Evolutionary conservation across 345 rosid genomes (phyloP).

Genomic region (Carallia brachiata): DNA sequence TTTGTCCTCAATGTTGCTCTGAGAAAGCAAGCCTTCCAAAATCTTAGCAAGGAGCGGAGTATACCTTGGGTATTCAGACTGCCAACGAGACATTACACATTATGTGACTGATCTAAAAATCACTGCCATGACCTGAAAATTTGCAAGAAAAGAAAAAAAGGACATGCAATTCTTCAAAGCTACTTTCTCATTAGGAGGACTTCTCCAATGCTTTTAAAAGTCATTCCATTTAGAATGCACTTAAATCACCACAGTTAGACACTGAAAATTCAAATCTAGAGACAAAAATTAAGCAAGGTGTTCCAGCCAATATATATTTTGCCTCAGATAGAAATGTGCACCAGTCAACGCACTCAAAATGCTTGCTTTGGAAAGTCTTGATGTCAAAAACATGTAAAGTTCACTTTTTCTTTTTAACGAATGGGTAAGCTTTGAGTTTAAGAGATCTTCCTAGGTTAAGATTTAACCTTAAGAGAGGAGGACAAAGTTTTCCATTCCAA

Average conservation of each 20-base stretch:
- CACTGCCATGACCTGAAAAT: background rate
- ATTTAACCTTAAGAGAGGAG: conserved; percentile 60
- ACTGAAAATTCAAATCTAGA: background rate
- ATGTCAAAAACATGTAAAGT: background rate
- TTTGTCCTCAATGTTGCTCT: conserved; percentile 59
- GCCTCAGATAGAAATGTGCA: background rate
- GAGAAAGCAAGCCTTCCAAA: conserved; percentile 67
- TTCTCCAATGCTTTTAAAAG: background rate
- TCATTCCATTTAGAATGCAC: background rate
- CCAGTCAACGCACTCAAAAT: background rate
- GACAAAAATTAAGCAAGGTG: background rate
- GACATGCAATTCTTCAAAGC: too few species aligned
- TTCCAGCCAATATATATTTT: background rate
- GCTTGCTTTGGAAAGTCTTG: background rate
- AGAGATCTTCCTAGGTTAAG: background rate
- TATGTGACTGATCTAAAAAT: conserved; percentile 17
- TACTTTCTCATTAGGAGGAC: background rate
- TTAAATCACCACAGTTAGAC: background rate
- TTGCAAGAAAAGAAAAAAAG: background rate
- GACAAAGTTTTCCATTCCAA: conserved; percentile 77
- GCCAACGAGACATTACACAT: conserved; percentile 33
- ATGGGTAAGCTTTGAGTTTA: background rate
- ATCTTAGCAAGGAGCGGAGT: conserved; percentile 83
- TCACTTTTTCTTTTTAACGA: background rate
- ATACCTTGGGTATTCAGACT: conserved; percentile 78